Base-by-base conservation (phyloP, 306 rosid genomes). In the Cicer arietinum region DNA sequence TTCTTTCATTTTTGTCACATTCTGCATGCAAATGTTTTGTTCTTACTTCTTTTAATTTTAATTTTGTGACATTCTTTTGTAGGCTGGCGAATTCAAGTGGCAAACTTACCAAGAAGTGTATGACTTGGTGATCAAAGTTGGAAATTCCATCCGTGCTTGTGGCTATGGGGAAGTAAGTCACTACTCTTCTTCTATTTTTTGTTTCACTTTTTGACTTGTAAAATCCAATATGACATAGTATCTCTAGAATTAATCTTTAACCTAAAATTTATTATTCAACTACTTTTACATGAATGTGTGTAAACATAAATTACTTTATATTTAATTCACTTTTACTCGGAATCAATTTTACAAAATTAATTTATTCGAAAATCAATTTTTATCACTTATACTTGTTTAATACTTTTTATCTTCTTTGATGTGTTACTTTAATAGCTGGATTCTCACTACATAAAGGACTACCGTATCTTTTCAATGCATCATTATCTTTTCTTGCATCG, bases 51-150 rank as follows among this genome's bases (percentile, higher is more conserved):
- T 30, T 30, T 30, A 30, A 30, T 53, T 46, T 77, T 54, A 68
- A 52, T 78, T 77, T 72, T 66, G 35, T 72, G 62, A 64, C 35
- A 43, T 22, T 61, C 61, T 78, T 78, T 78, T 83, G 81, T 82
- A 94, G 98, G 79, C 91, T 73, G 96, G 92, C 58, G 84, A 86
- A 44, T 94, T 79, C 74, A 88, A 79, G 68, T 94, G 98, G 97
- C 83, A 78, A 86, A 91, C 88, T 57, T 94, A 88, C 77, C 79
- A 87, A 47, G 84, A 91, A 82, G 90, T 87, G 7, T 87, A 89
- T 62, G 94, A 89, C 67, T 20, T 79, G 75, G 94, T 88, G 52
- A 8, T 88, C 3, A 87, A 87, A 79, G 75, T 89, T 40, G 96
- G 98, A 63, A 89, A 86, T 17, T 80, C 98, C 57, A 80, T 91